Evolutionary conservation across 2,329 filamentous ascomycete species (phyloP).

Genomic region (Arthrobotrys conoides): DNA sequence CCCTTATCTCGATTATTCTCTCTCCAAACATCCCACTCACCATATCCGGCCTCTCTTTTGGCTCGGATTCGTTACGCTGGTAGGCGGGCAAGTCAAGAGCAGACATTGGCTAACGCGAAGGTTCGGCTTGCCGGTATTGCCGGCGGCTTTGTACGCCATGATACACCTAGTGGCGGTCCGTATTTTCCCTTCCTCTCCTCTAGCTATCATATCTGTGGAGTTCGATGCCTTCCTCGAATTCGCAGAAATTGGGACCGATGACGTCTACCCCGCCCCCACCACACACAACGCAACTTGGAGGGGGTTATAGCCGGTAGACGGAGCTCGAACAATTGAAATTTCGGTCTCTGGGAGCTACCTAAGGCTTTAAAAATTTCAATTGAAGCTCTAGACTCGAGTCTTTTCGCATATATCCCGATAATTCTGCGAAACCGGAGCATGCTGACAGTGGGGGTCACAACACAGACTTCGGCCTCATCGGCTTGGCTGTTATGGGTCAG

Average conservation of each 20-base stretch:
- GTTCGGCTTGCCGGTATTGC: slow-evolving; percentile 64
- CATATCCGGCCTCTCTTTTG: slow-evolving; percentile 59
- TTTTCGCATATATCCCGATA: slow-evolving; percentile 33
- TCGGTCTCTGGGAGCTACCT: background rate
- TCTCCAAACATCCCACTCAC: slow-evolving; percentile 60
- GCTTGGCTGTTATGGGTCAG: slow-evolving; percentile 85
- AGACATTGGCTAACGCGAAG: slow-evolving; percentile 63
- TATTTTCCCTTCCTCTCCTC: slow-evolving; percentile 51
- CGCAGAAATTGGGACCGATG: slow-evolving; percentile 19
- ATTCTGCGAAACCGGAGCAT: slow-evolving; percentile 28
- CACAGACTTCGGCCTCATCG: slow-evolving; percentile 88
- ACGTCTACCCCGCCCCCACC: slow-evolving; percentile 58
- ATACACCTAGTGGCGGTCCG: slow-evolving; percentile 64
- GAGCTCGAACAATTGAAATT: slow-evolving; percentile 17
- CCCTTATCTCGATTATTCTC: slow-evolving; percentile 22
- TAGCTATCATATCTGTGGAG: slow-evolving; percentile 8
- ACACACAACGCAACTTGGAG: slow-evolving; percentile 22
- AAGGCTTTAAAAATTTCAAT: slow-evolving; percentile 22
- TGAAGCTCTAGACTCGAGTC: slow-evolving; percentile 32
- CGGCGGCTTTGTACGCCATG: slow-evolving; percentile 63
- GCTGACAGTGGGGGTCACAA: slow-evolving; percentile 59
- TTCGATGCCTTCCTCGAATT: slow-evolving; percentile 14
- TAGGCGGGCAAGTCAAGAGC: slow-evolving; percentile 53
- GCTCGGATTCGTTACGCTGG: slow-evolving; percentile 55
- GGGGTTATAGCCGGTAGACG: slow-evolving; percentile 49